Base-by-base conservation (phyloP, 495 filamentous ascomycete genomes). In the Lophiotrema nucula region DNA sequence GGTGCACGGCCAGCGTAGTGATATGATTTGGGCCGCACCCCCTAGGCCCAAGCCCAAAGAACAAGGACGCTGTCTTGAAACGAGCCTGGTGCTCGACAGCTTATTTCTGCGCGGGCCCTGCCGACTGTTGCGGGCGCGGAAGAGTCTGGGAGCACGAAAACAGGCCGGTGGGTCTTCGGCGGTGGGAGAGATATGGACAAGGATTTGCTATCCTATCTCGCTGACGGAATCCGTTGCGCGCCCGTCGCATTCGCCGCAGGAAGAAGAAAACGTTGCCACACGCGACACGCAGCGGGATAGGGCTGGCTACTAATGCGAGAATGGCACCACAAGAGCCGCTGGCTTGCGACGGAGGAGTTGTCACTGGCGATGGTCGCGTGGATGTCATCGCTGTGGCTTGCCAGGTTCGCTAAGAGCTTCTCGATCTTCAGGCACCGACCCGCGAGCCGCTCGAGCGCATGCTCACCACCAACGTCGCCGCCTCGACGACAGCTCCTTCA, bases 1-100 rank as follows among this genome's bases (percentile, higher is more conserved):
- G 38, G 33, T 43, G 60, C 60, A 63, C 60, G 60, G 60, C 47
- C 53, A 49, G 53, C 53, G 23, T 51, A 38, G 52, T 50, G 58
- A 62, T 62, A 52, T 56, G 58, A 51, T 62, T 62, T 62, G 58
- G 58, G 58, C 58, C 58, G 58, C 41, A 10, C 33, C 51, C 58
- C 49, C 58, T 49, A 39, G 39, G 53, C 58, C 58, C 58, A 24
- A 48, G 42, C 49, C 49, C 41, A 44, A 61, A 61, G 11, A 24
- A 39, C 16, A 26, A 45, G 28, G 50, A 21, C 18, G 31, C 28
- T 11, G 4, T 15, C 35, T 16, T 26, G 48, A 8, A 39, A 53
- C 47, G 27, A 48, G 47, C 19, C 26, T 38, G 21, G 8, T 25
- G 15, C 16, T 41, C 54, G 57, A 53, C 56, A 31, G 50, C 15